Evolutionary conservation across 2,329 filamentous ascomycete species (phyloP).

Genomic region (Alternaria triticimaculans): DNA sequence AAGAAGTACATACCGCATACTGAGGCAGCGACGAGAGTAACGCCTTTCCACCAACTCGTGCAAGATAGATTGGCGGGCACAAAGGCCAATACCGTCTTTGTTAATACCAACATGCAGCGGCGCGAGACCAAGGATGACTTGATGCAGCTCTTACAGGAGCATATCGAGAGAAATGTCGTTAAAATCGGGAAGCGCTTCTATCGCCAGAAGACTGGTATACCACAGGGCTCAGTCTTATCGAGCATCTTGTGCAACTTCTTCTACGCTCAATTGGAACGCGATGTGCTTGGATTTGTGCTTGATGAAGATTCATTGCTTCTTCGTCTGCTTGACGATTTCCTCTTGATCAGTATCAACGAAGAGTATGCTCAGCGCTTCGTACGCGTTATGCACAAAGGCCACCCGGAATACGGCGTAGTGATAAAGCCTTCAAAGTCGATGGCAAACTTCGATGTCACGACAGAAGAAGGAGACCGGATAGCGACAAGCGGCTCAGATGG

Average conservation of each 20-base stretch:
- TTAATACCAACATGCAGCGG: slow-evolving; percentile 70
- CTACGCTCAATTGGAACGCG: slow-evolving; percentile 83
- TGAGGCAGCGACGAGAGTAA: slow-evolving; percentile 34
- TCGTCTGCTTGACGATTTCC: slow-evolving; percentile 89
- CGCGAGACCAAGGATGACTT: slow-evolving; percentile 65
- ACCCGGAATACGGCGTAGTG: slow-evolving; percentile 79
- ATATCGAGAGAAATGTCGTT: slow-evolving; percentile 85
- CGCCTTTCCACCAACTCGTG: slow-evolving; percentile 43
- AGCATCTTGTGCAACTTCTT: slow-evolving; percentile 93
- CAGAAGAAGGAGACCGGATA: slow-evolving; percentile 58
- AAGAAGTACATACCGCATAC: slow-evolving; percentile 53
- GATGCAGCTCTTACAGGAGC: slow-evolving; percentile 74
- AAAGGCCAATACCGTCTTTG: slow-evolving; percentile 73
- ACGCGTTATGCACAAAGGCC: slow-evolving; percentile 77
- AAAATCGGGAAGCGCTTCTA: slow-evolving; percentile 89
- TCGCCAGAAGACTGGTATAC: slow-evolving; percentile 86
- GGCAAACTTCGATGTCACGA: slow-evolving; percentile 76
- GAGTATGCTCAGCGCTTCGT: slow-evolving; percentile 75
- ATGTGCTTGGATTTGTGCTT: slow-evolving; percentile 71
- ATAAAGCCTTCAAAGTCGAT: slow-evolving; percentile 82
- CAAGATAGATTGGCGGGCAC: slow-evolving; percentile 34
- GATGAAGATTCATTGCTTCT: slow-evolving; percentile 70
- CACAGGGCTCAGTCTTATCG: slow-evolving; percentile 89
- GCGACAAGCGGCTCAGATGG: slow-evolving; percentile 48
- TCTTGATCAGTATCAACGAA: slow-evolving; percentile 78